Evolutionary conservation across 371 early-diverging fungal genomes (phyloP).

Genomic region (Lichtheimia hyalospora): DNA sequence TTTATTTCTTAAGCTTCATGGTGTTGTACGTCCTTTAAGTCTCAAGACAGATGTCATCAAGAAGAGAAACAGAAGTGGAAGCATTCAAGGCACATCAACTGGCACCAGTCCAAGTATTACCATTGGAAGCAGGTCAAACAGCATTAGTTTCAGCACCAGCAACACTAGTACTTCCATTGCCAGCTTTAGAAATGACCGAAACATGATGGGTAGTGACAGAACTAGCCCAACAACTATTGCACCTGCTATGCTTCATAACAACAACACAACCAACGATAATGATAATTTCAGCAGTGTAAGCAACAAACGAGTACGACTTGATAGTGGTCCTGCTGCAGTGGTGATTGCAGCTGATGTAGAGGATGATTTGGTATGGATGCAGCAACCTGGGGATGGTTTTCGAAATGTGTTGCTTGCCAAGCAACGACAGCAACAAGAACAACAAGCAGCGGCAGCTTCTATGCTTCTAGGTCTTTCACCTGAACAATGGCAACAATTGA

Average conservation of each 20-base stretch:
- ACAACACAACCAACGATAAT: too few relatives aligned
- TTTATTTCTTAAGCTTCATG: slow-evolving; percentile 79
- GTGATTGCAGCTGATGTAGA: slow-evolving; percentile 9
- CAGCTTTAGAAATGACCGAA: too few relatives aligned
- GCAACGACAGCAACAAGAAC: slow-evolving; percentile 3
- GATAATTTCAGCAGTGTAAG: neutral
- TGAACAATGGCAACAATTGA: slow-evolving; percentile 9
- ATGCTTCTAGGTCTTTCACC: slow-evolving; percentile 5
- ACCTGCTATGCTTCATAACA: too few relatives aligned
- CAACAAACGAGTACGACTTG: slow-evolving; percentile 4
- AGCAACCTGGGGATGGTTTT: slow-evolving; percentile 8
- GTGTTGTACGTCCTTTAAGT: slow-evolving; percentile 72
- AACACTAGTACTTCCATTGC: neutral
- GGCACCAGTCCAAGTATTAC: neutral
- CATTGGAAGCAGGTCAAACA: neutral
- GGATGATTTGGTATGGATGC: slow-evolving; percentile 2
- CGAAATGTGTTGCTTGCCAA: slow-evolving; percentile 7
- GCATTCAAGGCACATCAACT: neutral
- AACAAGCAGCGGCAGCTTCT: neutral
- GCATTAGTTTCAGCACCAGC: neutral
- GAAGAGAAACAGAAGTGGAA: slow-evolving; percentile 68
- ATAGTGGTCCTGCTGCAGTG: slow-evolving; percentile 10
- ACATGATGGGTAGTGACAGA: too few relatives aligned
- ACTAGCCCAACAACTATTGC: too few relatives aligned
- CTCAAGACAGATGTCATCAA: slow-evolving; percentile 83